These are phyloP conservation scores for Dalbergia cultrata DNA, from an alignment of 306 rosid genomes.

Conservation along the genomic window DNA sequence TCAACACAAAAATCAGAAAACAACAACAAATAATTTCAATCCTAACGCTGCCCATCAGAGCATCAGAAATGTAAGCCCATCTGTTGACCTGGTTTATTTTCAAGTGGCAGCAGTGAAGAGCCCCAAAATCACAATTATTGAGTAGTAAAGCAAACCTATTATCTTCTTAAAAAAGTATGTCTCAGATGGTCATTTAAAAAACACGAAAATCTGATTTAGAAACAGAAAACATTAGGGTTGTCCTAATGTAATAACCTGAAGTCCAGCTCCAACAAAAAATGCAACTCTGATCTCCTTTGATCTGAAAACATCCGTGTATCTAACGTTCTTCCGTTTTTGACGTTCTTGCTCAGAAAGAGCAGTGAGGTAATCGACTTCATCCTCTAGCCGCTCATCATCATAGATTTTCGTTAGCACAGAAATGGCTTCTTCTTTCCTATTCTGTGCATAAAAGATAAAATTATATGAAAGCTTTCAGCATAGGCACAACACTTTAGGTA, in stretches of 20 bases:
- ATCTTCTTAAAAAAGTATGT: background rate
- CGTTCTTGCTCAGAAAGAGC: conserved; percentile 44
- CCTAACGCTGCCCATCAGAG: background rate
- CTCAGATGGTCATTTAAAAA: conserved; percentile 10
- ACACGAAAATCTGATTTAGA: conserved; percentile 11
- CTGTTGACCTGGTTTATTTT: background rate
- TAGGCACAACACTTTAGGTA: background rate
- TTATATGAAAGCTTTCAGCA: conserved; percentile 29
- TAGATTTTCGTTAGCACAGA: conserved; percentile 46
- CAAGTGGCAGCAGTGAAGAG: background rate
- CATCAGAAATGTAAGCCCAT: background rate
- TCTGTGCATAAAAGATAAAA: conserved; percentile 25
- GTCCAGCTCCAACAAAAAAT: conserved; percentile 50
- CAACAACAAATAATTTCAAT: background rate
- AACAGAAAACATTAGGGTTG: conserved; percentile 11
- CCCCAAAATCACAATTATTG: conserved; percentile 2
- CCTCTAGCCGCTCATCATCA: conserved; percentile 39
- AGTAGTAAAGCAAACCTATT: background rate
- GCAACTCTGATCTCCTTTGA: conserved; percentile 47
- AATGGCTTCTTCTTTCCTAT: conserved; percentile 47
- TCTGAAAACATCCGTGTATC: conserved; percentile 43
- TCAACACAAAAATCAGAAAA: background rate
- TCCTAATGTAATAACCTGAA: conserved; percentile 42
- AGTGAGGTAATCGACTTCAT: conserved; percentile 38
- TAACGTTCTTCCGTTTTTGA: conserved; percentile 31